Percentiles rank a stretch among this genome's conserved stretches.
Evolutionary conservation across 1,284 basidiomycete species (phyloP).

Genomic region (Apiotrichum montevideense): DNA sequence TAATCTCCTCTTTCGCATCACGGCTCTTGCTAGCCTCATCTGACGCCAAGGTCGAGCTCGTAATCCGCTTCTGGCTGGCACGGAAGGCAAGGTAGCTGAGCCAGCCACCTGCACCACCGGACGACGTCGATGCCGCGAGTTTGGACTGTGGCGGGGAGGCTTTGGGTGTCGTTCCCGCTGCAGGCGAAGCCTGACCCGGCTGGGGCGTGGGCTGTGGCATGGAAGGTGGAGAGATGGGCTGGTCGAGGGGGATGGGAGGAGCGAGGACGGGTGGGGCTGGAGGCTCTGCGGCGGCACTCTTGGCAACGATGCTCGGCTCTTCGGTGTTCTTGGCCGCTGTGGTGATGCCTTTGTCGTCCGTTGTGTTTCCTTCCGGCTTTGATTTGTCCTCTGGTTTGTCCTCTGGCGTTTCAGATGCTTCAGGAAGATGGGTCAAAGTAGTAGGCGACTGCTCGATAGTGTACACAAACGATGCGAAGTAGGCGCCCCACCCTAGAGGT

Average conservation of each 20-base stretch:
- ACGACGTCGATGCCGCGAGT: constrained; percentile 15
- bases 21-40: constrained; percentile 18
- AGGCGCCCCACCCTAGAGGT: constrained; percentile 25
- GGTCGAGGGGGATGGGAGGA: not conserved
- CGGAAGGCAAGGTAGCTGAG: constrained; percentile 40
- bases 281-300: not conserved
- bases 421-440: too few relatives aligned
- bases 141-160: not conserved
- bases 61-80: constrained; percentile 36
- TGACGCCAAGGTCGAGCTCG: constrained; percentile 14
- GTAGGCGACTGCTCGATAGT: not conserved
- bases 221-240: not conserved
- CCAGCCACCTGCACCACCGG: constrained; percentile 29
- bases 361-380: not conserved
- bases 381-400: not conserved
- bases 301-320: too few relatives aligned
- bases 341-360: too few relatives aligned
- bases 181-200: too few relatives aligned
- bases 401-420: not conserved
- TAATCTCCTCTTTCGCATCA: constrained; percentile 30
- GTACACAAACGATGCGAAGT: constrained; percentile 29
- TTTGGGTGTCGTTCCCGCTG: not conserved
- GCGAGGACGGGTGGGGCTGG: not conserved
- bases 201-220: not conserved
- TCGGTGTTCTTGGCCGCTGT: too few relatives aligned